phyloP scores from a whole-genome alignment of 2,329 filamentous ascomycete genomes.

The Colletotrichum godetiae region DNA sequence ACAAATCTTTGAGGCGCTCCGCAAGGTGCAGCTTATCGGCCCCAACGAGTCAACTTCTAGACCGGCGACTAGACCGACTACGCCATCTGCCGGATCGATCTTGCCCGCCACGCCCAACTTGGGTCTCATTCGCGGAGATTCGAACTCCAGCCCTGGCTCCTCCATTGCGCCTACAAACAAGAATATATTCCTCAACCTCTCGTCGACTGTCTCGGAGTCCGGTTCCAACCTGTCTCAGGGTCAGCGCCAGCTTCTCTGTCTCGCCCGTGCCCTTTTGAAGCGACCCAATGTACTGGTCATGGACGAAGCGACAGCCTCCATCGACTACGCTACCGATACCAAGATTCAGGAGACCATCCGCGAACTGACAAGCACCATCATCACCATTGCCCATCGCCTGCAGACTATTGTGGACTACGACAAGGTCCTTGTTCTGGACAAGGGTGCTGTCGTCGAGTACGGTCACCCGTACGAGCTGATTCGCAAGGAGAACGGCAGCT shows the following conservation, averaged over 20 bases:
- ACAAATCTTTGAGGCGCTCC: constrained; percentile 86
- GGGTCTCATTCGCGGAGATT: constrained; percentile 14
- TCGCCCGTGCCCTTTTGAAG: constrained; percentile 93
- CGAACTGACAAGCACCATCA: constrained; percentile 92
- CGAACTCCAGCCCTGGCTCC: constrained; percentile 32
- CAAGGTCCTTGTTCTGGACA: constrained; percentile 94
- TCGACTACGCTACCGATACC: constrained; percentile 94
- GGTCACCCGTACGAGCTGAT: constrained; percentile 90
- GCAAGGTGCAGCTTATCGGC: constrained; percentile 88
- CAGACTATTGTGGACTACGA: constrained; percentile 99
- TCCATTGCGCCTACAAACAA: constrained; percentile 76
- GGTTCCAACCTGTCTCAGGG: constrained; percentile 96
- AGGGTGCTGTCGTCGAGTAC: constrained; percentile 87
- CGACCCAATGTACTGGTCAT: constrained; percentile 94
- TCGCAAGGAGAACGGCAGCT: constrained; percentile 73
- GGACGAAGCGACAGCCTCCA: constrained; percentile 98
- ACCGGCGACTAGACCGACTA: constrained; percentile 37
- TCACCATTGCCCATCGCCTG: constrained; percentile 95
- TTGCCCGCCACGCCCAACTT: constrained; percentile 33
- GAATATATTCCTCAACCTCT: constrained; percentile 91
- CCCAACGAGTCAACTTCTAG: constrained; percentile 58
- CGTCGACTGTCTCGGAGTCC: constrained; percentile 86
- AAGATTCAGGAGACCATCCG: constrained; percentile 98
- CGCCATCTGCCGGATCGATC: constrained; percentile 38
- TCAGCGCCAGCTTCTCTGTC: constrained; percentile 92